A percentile compares a stretch with the other conserved stretches of the same genome.
Conservation (phyloP, 1,284 basidiomycete species). For the Phylloboletellus chloephorus region DNA sequence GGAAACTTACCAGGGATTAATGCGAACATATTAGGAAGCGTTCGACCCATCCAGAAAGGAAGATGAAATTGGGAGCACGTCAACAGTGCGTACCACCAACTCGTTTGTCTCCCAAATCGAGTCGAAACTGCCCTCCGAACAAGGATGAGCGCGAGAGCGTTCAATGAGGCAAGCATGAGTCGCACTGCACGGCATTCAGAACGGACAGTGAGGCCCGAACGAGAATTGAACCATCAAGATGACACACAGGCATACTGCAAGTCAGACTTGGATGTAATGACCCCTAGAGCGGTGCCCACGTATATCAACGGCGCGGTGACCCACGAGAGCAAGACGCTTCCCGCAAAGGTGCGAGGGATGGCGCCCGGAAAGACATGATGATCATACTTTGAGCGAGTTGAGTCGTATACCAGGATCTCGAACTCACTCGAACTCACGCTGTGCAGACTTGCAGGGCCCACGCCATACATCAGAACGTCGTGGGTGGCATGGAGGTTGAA, state of each 20-base stretch:
- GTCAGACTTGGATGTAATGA: constrained; percentile 50
- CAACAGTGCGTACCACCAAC: constrained; percentile 61
- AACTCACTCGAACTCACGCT: constrained; percentile 40
- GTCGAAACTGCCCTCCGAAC: constrained; percentile 58
- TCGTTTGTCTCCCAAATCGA: constrained; percentile 57
- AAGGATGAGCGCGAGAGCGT: constrained; percentile 60
- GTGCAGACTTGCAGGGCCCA: constrained; percentile 38
- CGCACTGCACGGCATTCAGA: constrained; percentile 48
- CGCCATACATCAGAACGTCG: constrained; percentile 79
- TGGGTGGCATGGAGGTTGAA: constrained; percentile 93
- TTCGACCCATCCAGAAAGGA: constrained; percentile 89
- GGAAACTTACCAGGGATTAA: constrained; percentile 62
- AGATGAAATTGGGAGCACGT: constrained; percentile 86
- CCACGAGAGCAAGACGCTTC: constrained; percentile 61
- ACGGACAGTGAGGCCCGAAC: neutral
- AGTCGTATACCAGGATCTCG: constrained; percentile 4
- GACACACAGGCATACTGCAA: constrained; percentile 59
- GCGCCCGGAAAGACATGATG: constrained; percentile 87
- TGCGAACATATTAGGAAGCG: constrained; percentile 92
- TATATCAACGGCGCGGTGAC: constrained; percentile 43
- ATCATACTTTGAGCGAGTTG: constrained; percentile 70
- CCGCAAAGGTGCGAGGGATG: constrained; percentile 84
- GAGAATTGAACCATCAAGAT: neutral
- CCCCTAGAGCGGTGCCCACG: constrained; percentile 37
- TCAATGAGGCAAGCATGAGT: constrained; percentile 64